phyloP scores from a whole-genome alignment of 441 rosid genomes.

The Isatis lusitanica region DNA sequence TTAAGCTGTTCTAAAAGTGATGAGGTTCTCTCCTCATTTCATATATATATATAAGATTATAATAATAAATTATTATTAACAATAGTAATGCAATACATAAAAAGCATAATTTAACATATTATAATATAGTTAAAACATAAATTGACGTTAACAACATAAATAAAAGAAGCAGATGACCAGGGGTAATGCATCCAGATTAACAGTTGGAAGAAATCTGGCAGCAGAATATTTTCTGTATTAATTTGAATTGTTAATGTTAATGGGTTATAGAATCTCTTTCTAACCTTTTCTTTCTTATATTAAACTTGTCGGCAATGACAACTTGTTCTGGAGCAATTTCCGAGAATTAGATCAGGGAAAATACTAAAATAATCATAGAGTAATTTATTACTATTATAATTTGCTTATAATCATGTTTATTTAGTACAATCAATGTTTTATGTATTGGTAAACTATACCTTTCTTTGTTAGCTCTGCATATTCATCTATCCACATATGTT shows the following conservation, averaged over 20 bases:
- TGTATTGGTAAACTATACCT: not conserved
- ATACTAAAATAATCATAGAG: not conserved
- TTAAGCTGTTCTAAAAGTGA: too few species aligned
- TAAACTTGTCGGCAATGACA: slow-evolving; percentile 26
- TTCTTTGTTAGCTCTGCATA: not conserved
- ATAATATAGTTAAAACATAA: not conserved
- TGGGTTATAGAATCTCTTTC: slow-evolving; percentile 18
- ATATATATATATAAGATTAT: not conserved
- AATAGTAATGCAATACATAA: not conserved
- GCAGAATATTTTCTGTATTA: slow-evolving; percentile 7
- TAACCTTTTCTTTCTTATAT: slow-evolving; percentile 11
- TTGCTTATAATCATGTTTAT: not conserved
- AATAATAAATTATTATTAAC: not conserved
- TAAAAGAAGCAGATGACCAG: not conserved
- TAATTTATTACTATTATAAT: not conserved
- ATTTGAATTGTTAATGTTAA: slow-evolving; percentile 15
- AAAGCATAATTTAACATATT: not conserved
- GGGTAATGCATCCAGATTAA: slow-evolving; percentile 10
- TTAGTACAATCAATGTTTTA: not conserved
- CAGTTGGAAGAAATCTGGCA: not conserved
- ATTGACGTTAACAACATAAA: not conserved
- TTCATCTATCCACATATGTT: not conserved
- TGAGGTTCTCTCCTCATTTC: too few species aligned
- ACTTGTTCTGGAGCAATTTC: slow-evolving; percentile 34
- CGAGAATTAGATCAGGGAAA: slow-evolving; percentile 6